Evolutionary conservation across 371 early-diverging fungal genomes (phyloP), one percentile per base, ranked within the genome.

Genomic region (Mortierella sp.): DNA sequence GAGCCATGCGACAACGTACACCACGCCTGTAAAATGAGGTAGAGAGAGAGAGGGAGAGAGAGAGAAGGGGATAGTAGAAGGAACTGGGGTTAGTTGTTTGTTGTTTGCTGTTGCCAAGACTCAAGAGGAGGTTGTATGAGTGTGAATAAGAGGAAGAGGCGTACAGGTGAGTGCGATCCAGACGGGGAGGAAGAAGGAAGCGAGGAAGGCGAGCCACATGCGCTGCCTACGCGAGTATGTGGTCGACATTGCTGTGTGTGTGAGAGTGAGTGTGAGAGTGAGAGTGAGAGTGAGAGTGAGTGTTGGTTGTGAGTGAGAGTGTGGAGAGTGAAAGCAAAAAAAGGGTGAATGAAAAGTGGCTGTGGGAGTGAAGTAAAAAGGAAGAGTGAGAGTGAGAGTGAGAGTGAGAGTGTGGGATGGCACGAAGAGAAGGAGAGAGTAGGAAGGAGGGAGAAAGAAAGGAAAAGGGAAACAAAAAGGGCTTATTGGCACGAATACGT

Each of bases 1-100:
- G 54, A 83, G 71, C 93, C 93, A 92, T 63, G 93, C 93, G 54
- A 78, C 79, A 5, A 90, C 74, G 72, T 93, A 93, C 48, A 91
- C 81, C 12, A 89, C 78, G 27, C 80, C 93, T 93, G 41, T 71
- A 72, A 8, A 46, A 21, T 16, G 21, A 32, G 38, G n/a, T 38
- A 56, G 18, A 60, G 6, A 1, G 24, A 12, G 38, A 41, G 32
- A 72, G 46, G 46, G 16, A 35, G 35, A 35, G 35, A 29, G 38
- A 44, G 46, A 68, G 18, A 60, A 6, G 3, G 24, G 21, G 46
- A 41, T 32, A 58, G 11, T 58, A 54, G 18, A n/a, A 38, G 35
- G 27, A 16, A 7, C 3, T 21, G 18, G 14, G 27, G 46, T 38
- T 71, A 51, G 58, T 14, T 43, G 49, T 5, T 49, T 49, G 49